These are phyloP conservation scores for Bryoerythrophyllum caledonicum DNA, from an alignment of 225 moss, liverwort and hornwort species.

Conservation along the genomic window DNA sequence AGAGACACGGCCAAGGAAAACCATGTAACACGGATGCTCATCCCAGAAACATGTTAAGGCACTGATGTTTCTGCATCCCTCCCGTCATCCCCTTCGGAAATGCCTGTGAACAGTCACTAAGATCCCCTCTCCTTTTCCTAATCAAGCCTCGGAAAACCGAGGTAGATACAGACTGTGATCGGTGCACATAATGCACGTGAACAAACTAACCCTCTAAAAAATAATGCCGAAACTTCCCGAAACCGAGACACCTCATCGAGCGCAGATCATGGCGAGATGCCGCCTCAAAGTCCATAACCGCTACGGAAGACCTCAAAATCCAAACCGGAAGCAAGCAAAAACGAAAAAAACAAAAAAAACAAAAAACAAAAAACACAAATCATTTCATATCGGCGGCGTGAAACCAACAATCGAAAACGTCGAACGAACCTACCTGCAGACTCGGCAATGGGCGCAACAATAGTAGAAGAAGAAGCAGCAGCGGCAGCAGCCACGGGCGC, in stretches of 20 bases:
- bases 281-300: constrained; percentile 35
- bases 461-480: constrained; percentile 19
- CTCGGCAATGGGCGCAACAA: constrained; percentile 18
- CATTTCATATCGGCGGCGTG: background rate
- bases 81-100: background rate
- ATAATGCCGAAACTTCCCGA: constrained; percentile 1
- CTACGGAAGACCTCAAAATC: constrained; percentile 24
- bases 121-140: constrained; percentile 13
- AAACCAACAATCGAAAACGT: too few species aligned
- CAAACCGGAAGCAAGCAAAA: background rate
- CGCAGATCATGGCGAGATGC: constrained; percentile 27
- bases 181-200: constrained; percentile 23
- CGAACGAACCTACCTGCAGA: constrained; percentile 37
- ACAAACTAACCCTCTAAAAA: background rate
- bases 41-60: background rate
- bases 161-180: constrained; percentile 8
- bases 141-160: background rate
- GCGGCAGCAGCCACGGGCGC: constrained; percentile 33
- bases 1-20: background rate
- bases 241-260: constrained; percentile 22
- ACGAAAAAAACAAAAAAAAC: background rate
- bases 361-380: too few species aligned
- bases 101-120: constrained; percentile 9
- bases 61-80: too few species aligned
- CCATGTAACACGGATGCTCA: background rate